Conservation (phyloP, 1,284 basidiomycete species). For the Ganoderma multipileum region DNA sequence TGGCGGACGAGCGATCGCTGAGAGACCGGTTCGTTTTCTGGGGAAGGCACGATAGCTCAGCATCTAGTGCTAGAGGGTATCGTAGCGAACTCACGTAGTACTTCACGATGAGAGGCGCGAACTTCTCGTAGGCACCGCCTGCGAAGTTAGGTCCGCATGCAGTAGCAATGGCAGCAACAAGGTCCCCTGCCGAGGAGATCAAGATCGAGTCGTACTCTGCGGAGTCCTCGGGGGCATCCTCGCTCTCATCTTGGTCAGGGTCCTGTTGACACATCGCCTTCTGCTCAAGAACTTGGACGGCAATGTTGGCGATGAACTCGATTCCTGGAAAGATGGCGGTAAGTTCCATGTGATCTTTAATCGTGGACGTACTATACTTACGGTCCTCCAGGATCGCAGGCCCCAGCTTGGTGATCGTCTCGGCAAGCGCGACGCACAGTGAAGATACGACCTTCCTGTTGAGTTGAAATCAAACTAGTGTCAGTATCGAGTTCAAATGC, state of each 20-base stretch:
- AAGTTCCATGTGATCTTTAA: neutral
- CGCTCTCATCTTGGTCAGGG: slow-evolving; percentile 91
- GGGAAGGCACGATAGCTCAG: slow-evolving; percentile 7
- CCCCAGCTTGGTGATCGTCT: slow-evolving; percentile 91
- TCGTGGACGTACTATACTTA: slow-evolving; percentile 44
- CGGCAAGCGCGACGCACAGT: slow-evolving; percentile 87
- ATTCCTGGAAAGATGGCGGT: slow-evolving; percentile 58
- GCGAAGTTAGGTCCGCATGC: slow-evolving; percentile 88
- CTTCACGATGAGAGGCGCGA: slow-evolving; percentile 91
- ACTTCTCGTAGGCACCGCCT: slow-evolving; percentile 78
- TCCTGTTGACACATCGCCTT: slow-evolving; percentile 97
- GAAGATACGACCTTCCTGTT: slow-evolving; percentile 86
- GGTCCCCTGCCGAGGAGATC: slow-evolving; percentile 93
- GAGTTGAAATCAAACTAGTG: slow-evolving; percentile 31
- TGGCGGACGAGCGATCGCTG: slow-evolving; percentile 92
- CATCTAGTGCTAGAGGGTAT: neutral
- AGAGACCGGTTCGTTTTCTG: slow-evolving; percentile 87
- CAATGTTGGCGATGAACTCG: slow-evolving; percentile 81
- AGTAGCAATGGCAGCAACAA: slow-evolving; percentile 90
- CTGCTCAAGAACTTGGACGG: slow-evolving; percentile 87
- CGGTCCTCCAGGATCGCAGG: slow-evolving; percentile 82
- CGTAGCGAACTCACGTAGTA: slow-evolving; percentile 78
- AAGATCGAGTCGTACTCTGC: slow-evolving; percentile 98
- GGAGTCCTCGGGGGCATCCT: slow-evolving; percentile 82
- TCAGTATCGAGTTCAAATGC: slow-evolving; percentile 26